Evolutionary conservation across 2,329 filamentous ascomycete genomes (phyloP).

Genomic region (Hymenoscyphus scutula): DNA sequence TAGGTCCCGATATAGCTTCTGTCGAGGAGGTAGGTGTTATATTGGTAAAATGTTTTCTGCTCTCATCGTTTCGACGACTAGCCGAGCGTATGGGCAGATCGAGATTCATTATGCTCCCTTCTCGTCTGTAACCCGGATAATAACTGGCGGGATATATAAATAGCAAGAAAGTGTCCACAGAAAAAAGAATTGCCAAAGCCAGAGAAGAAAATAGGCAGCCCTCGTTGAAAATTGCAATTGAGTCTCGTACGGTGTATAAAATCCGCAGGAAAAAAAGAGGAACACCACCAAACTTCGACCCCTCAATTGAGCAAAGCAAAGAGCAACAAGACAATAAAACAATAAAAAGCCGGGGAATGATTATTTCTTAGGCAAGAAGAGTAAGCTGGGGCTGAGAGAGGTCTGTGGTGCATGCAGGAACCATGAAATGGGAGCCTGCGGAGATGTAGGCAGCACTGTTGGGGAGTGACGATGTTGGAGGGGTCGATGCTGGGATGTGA

Average conservation of each 20-base stretch:
- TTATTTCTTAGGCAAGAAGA: background rate
- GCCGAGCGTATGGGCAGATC: constrained; percentile 33
- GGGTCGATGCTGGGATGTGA: background rate
- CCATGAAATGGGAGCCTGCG: constrained; percentile 1
- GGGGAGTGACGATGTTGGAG: background rate
- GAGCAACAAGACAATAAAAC: background rate
- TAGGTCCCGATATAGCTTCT: constrained; percentile 61
- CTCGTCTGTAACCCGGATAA: background rate
- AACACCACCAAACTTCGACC: background rate
- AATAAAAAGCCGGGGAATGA: background rate
- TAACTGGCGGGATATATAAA: too few relatives aligned
- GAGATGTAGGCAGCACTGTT: constrained; percentile 6
- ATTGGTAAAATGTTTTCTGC: constrained; percentile 33
- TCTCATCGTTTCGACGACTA: constrained; percentile 35
- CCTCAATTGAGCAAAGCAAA: background rate
- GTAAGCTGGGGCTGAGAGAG: background rate
- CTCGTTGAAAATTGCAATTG: too few relatives aligned
- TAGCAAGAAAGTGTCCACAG: too few relatives aligned
- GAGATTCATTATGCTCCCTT: constrained; percentile 32
- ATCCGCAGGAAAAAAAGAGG: background rate
- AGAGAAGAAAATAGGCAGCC: too few relatives aligned
- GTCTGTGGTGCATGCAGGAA: background rate
- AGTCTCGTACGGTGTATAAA: background rate
- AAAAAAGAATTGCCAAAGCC: background rate
- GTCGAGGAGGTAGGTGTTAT: constrained; percentile 56